Evolutionary conservation across 2,329 filamentous ascomycete genomes (phyloP).

Genomic region (Rhinocladiella mackenziei): DNA sequence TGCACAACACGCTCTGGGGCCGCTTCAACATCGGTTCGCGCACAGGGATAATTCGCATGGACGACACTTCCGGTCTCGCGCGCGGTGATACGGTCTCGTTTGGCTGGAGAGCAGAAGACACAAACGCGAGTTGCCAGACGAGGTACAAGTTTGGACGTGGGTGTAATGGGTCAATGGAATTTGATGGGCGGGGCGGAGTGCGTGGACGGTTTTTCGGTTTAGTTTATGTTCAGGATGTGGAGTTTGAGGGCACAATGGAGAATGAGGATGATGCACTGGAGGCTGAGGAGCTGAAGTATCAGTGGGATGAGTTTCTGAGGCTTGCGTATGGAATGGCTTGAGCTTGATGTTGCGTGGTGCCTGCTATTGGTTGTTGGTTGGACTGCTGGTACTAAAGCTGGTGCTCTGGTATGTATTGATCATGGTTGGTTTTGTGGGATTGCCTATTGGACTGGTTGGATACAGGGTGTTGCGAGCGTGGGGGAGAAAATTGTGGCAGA

Average conservation of each 20-base stretch:
- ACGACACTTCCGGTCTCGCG: conserved; percentile 6
- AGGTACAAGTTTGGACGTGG: conserved; percentile 21
- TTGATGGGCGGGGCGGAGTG: conserved; percentile 15
- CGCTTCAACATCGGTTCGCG: conserved; percentile 9
- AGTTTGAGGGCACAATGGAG: conserved; percentile 12
- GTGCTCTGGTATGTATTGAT: too few species aligned
- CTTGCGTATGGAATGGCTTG: conserved; percentile 22
- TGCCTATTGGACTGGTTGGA: too few species aligned
- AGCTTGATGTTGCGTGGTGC: too few species aligned
- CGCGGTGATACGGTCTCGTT: conserved; percentile 6
- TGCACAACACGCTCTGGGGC: conserved; percentile 16
- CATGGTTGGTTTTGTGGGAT: too few species aligned
- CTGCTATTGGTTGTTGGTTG: too few species aligned
- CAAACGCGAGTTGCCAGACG: conserved; percentile 1
- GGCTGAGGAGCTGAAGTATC: conserved; percentile 4
- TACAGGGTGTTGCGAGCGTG: too few species aligned
- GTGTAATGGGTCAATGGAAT: conserved; percentile 19
- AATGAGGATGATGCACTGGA: conserved; percentile 10
- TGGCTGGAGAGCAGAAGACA: conserved; percentile 16
- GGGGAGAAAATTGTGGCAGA: too few species aligned
- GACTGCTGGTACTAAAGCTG: too few species aligned
- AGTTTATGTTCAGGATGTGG: conserved; percentile 11
- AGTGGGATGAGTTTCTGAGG: conserved; percentile 21
- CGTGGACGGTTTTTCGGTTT: conserved; percentile 16
- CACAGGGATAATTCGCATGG: conserved; percentile 13